A percentile compares a stretch with the other conserved stretches of the same genome.
These are phyloP conservation scores for Crucibulum laeve DNA, from an alignment of 768 basidiomycete species.

Conservation along the genomic window DNA sequence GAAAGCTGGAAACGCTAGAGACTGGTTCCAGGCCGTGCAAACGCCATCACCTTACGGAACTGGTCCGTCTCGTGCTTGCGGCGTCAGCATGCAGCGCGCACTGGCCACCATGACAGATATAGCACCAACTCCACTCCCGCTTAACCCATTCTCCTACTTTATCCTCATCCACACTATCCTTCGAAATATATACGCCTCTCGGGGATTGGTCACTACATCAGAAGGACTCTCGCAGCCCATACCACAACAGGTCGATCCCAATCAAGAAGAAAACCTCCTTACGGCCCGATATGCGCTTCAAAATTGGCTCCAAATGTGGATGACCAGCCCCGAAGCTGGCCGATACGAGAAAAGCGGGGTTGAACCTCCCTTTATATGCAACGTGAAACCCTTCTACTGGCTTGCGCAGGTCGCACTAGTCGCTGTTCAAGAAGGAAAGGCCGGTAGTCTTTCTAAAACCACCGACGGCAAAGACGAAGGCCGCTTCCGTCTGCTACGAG, in stretches of 20 bases:
- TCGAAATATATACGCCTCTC: slow-evolving; percentile 30
- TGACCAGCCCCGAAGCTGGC: slow-evolving; percentile 29
- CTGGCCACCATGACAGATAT: slow-evolving; percentile 28
- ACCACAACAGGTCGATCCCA: slow-evolving; percentile 9
- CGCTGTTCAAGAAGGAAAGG: slow-evolving; percentile 45
- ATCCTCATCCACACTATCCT: slow-evolving; percentile 43
- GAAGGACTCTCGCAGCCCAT: slow-evolving; percentile 5
- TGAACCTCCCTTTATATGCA: slow-evolving; percentile 33
- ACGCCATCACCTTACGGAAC: slow-evolving; percentile 36
- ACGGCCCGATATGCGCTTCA: slow-evolving; percentile 48
- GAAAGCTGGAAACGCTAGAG: slow-evolving; percentile 38
- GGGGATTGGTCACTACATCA: slow-evolving; percentile 10
- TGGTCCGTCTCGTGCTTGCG: slow-evolving; percentile 26
- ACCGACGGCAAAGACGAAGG: slow-evolving; percentile 24
- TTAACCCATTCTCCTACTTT: slow-evolving; percentile 40
- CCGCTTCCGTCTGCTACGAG: slow-evolving; percentile 43
- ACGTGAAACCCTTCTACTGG: slow-evolving; percentile 60
- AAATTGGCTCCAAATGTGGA: slow-evolving; percentile 59
- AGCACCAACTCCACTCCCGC: slow-evolving; percentile 20
- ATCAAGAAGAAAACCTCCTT: slow-evolving; percentile 20
- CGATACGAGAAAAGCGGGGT: slow-evolving; percentile 18
- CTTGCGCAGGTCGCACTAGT: slow-evolving; percentile 51
- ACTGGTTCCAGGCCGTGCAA: slow-evolving; percentile 43
- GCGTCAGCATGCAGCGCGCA: slow-evolving; percentile 33
- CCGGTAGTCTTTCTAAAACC: slow-evolving; percentile 10